These are phyloP conservation scores for Hyaloscypha finlandica DNA, from an alignment of 495 filamentous ascomycete species.

Conservation along the genomic window DNA sequence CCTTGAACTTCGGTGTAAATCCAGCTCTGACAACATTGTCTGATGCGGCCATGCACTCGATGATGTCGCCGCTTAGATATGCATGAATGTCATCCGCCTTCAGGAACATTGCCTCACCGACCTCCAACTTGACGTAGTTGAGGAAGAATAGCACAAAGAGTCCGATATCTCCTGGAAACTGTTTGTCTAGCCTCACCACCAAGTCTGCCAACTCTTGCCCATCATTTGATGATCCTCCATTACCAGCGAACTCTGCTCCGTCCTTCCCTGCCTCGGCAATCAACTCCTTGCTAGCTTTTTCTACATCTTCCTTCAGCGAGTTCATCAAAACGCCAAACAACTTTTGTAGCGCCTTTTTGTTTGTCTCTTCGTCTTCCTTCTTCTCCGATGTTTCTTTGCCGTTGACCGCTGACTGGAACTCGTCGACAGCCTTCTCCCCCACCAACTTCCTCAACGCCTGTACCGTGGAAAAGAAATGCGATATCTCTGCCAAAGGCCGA, in stretches of 20 bases:
- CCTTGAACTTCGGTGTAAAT: constrained; percentile 98
- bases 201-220: constrained; percentile 75
- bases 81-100: constrained; percentile 97
- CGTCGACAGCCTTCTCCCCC: constrained; percentile 64
- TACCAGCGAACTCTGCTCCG: constrained; percentile 62
- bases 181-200: constrained; percentile 69
- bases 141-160: constrained; percentile 80
- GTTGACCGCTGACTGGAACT: constrained; percentile 69
- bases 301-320: constrained; percentile 63
- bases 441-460: constrained; percentile 75
- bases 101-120: constrained; percentile 94
- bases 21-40: constrained; percentile 98
- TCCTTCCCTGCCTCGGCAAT: constrained; percentile 68
- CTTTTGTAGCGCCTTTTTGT: constrained; percentile 78
- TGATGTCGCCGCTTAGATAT: constrained; percentile 93
- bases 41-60: constrained; percentile 97
- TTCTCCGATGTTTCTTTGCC: constrained; percentile 64
- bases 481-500: constrained; percentile 81
- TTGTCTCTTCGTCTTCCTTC: constrained; percentile 54
- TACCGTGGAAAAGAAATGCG: constrained; percentile 78
- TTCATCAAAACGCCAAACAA: constrained; percentile 82
- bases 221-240: constrained; percentile 57
- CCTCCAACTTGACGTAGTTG: constrained; percentile 76
- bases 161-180: constrained; percentile 78
- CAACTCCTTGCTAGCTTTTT: constrained; percentile 63